phyloP scores from a whole-genome alignment of 2,329 filamentous ascomycete species.

The Torrubiella hemipterigena region DNA sequence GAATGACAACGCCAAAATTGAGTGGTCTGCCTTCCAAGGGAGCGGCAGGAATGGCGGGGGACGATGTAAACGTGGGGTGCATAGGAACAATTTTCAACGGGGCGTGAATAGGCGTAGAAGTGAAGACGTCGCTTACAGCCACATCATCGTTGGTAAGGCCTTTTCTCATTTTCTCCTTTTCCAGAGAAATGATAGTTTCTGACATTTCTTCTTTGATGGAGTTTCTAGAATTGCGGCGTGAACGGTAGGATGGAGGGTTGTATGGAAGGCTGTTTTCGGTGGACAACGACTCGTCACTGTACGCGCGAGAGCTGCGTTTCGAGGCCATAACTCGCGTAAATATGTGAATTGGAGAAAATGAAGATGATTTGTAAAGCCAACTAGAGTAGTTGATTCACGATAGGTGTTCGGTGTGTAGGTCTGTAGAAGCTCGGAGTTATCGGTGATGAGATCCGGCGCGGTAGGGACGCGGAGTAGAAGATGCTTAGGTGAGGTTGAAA shows the following conservation, averaged over 20 bases:
- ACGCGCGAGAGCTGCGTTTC: slow-evolving; percentile 13
- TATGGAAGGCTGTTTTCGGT: slow-evolving; percentile 7
- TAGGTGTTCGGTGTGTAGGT: no score
- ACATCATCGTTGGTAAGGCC: not conserved
- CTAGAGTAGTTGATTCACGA: no score
- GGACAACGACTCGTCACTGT: slow-evolving; percentile 9
- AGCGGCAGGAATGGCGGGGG: slow-evolving; percentile 8
- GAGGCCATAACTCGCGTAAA: slow-evolving; percentile 9
- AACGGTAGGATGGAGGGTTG: slow-evolving; percentile 12
- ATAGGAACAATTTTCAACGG: no score
- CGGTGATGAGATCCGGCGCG: no score
- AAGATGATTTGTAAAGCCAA: no score
- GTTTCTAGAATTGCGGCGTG: slow-evolving; percentile 17
- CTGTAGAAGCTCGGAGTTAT: no score
- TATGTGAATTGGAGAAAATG: not conserved
- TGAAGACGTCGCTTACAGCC: not conserved
- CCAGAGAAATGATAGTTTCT: slow-evolving; percentile 6
- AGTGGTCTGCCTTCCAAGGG: slow-evolving; percentile 30
- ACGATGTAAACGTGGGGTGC: slow-evolving; percentile 2
- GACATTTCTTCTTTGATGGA: slow-evolving; percentile 15
- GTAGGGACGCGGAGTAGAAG: no score
- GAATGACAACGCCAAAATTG: slow-evolving; percentile 68
- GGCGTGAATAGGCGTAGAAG: not conserved
- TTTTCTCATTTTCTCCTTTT: not conserved
- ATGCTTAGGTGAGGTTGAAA: no score